Evolutionary conservation across 805 yeast species (phyloP).

Genomic region (Candida ulmi): DNA sequence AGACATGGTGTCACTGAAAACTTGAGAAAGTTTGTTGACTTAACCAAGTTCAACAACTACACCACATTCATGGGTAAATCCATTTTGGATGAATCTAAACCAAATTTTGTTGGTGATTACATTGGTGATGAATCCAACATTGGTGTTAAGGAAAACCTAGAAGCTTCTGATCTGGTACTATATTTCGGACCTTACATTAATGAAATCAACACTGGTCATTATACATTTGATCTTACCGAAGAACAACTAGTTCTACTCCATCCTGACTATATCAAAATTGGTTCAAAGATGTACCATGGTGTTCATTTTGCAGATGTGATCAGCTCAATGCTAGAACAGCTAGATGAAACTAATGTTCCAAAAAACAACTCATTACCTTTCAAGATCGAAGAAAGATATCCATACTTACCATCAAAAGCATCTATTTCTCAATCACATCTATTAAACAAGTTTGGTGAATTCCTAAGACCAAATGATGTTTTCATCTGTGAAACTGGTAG

Average conservation of each 20-base stretch:
- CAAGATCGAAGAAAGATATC: slow-evolving; percentile 18
- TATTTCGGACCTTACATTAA: slow-evolving; percentile 64
- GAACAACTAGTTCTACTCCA: slow-evolving; percentile 43
- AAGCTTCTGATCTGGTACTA: slow-evolving; percentile 60
- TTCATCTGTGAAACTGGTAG: slow-evolving; percentile 83
- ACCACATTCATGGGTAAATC: slow-evolving; percentile 69
- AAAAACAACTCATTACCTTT: slow-evolving; percentile 6
- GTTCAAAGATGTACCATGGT: slow-evolving; percentile 32
- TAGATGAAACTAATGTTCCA: slow-evolving; percentile 28
- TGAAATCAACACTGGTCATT: slow-evolving; percentile 68
- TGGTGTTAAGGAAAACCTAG: slow-evolving; percentile 42
- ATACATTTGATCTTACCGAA: slow-evolving; percentile 40
- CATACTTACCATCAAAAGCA: slow-evolving; percentile 22
- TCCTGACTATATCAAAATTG: slow-evolving; percentile 47
- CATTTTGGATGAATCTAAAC: slow-evolving; percentile 61
- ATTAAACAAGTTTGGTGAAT: slow-evolving; percentile 33
- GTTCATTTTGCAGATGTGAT: slow-evolving; percentile 48
- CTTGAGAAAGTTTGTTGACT: slow-evolving; percentile 42
- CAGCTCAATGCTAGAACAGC: slow-evolving; percentile 30
- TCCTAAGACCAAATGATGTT: slow-evolving; percentile 57
- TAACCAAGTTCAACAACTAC: slow-evolving; percentile 45
- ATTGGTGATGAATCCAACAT: slow-evolving; percentile 52
- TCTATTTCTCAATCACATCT: slow-evolving; percentile 42
- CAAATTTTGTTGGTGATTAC: slow-evolving; percentile 65
- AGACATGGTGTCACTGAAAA: slow-evolving; percentile 45